Evolutionary conservation across 257 asterid species (phyloP), one percentile per base, ranked within the genome.

Genomic region (Fraxinus cuspidata): DNA sequence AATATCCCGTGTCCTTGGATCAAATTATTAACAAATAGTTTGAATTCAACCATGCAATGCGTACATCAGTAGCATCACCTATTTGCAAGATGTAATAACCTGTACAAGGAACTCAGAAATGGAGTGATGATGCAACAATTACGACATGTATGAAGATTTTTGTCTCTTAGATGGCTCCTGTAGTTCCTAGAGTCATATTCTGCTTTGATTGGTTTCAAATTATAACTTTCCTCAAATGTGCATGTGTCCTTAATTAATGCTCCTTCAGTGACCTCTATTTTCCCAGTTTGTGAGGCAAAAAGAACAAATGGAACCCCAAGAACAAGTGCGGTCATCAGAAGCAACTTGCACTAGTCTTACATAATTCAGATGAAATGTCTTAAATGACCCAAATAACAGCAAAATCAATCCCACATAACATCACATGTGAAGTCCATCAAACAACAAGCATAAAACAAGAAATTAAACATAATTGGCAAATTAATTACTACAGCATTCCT

Each of bases 371-470:
- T 58, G 66, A 58, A 21, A 63, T 27, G 5, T 63, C 69, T 9
- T 27, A 27, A 63, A 10, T 63, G 12, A 63, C 15, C 18, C 18
- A 42, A 2, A 13, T 42, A 42, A 42, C 18, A 42, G 51, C 51
- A 42, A 42, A 42, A 42, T 11, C 18, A 42, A 42, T 42, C 49
- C 63, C 34, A 11, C 35, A 21, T 38, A 76, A 51, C 53, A 74
- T 60, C 83, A 79, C 65, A 82, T 64, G 76, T 66, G 64, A 51
- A 75, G 31, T 71, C 67, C 35, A 34, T 10, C 32, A 31, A 51
- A 56, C 31, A 35, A 53, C 23, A 37, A 72, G 51, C 49, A 16
- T 19, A 70, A 49, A 60, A 40, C 72, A 70, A 49, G 49, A 58
- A 70, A 16, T 42, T 21, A 38, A 58, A 7, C 77, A 76, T 28